Evolutionary conservation across 2,329 filamentous ascomycete genomes (phyloP), one percentile per base, ranked within the genome.

Genomic region (Cladosporium cucumerinum): DNA sequence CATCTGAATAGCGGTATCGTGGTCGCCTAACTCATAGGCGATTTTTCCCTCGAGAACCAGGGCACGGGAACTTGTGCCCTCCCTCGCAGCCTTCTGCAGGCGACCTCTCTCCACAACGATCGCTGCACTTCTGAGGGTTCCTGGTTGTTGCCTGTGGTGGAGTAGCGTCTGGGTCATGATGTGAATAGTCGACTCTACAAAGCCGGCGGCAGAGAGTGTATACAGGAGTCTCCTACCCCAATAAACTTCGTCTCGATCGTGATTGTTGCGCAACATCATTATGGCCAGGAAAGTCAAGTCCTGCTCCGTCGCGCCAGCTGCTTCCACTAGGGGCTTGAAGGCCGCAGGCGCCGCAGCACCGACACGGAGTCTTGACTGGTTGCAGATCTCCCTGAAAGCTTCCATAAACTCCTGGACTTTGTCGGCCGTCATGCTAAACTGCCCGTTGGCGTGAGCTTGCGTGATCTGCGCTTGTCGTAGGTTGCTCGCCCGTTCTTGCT

Each of bases 21-120:
- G 67, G 25, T 74, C 65, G 25, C 69, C 70, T 32, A 71, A 54
- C 21, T 61, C 64, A 11, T 65, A 58, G 7, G 70, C 69, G 14
- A 74, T 67, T 58, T 70, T 74, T 26, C 73, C 73, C 49, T 74
- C 72, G 48, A 74, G 65, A 18, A 74, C 72, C 70, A 71, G 71
- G 6, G 72, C 71, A 28, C 69, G 67, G 30, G 64, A 71, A 43
- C 69, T 67, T 14, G 51, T 39, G 8, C 68, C 68, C n/a, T 68
- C 58, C 18, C 65, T 61, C 14, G 69, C 73, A 48, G 71, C 61
- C 57, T 68, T 59, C 21, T 65, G 61, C 57, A 75, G 63, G 57
- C 71, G 69, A 14, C 66, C 66, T 36, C 67, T 64, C 14, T 69
- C 66, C 32, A 63, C 65, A 6, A 57, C 32, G 18, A 73, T 65